phyloP scores from a whole-genome alignment of 2,329 filamentous ascomycete species.

The Thyridium curvatum region DNA sequence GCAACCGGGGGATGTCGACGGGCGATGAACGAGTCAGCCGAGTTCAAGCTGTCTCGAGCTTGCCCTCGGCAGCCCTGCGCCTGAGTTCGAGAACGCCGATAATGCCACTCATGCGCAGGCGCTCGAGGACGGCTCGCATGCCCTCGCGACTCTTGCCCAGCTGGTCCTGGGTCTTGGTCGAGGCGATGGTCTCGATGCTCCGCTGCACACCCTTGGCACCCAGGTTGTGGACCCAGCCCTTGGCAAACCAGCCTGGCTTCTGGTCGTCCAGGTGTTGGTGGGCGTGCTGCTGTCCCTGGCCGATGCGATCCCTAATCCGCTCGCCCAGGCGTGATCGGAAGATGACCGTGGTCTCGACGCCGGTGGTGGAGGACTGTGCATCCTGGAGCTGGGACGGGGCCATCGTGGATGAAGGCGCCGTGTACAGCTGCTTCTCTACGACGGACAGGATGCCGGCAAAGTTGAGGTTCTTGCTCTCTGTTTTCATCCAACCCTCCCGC shows the following conservation, averaged over 20 bases:
- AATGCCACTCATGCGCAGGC: conserved; percentile 53
- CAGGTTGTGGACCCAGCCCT: conserved; percentile 43
- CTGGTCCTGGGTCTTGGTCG: conserved; percentile 70
- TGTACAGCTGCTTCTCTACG: conserved; percentile 68
- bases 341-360: conserved; percentile 67
- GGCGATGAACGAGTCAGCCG: no score
- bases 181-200: conserved; percentile 73
- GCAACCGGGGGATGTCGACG: no score
- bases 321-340: conserved; percentile 69
- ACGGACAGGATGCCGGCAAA: conserved; percentile 77
- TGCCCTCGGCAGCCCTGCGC: conserved; percentile 32
- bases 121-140: conserved; percentile 75
- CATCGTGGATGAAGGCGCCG: conserved; percentile 19
- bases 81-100: conserved; percentile 52
- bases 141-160: conserved; percentile 76
- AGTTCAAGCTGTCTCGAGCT: conserved; percentile 17
- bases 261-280: conserved; percentile 19
- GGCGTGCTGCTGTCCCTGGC: conserved; percentile 26
- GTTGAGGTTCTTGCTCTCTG: conserved; percentile 74
- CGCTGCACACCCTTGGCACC: conserved; percentile 67
- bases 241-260: conserved; percentile 23
- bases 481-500: conserved; percentile 75
- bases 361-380: conserved; percentile 38
- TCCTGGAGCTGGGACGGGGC: conserved; percentile 1
- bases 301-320: conserved; percentile 51